Base-by-base conservation (phyloP, 2,329 filamentous ascomycete species). In the Graphiopsis chlorocephala region DNA sequence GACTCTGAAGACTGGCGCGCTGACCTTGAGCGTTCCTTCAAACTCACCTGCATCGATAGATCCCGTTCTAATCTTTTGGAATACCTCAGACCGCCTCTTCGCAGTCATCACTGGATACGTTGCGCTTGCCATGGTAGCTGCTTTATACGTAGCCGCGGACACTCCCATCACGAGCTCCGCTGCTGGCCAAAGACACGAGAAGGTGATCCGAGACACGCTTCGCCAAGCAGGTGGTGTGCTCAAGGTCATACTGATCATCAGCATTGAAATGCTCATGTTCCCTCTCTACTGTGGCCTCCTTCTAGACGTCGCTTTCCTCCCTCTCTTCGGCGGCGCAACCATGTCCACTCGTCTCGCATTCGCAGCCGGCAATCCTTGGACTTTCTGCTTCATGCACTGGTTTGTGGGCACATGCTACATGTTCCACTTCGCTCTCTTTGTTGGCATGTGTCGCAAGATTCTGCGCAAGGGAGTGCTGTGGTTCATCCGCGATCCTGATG, bases 341-440 rank as follows among this genome's bases (percentile, higher is more conserved):
- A 78, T 97, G 60, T 84, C 85, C 68, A 92, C 91, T 8, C 87
- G 95, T 25, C 80, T 96, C 60, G 81, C 87, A 4, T 99, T 97
- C 73, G 92, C 92, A 1, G 81, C 86, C 63, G 84, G 87, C 66
- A 92, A 90, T 66, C 95, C 95, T 0, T 85, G 94, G 69, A 97
- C 93, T 0, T 97, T 94, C 15, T 87, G 96, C 15, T 99, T 99
- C 76, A 90, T 98, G 61, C 95, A 99, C 77, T 99, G 95, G 95
- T 99, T 99, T 74, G 90, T 97, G 64, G 95, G 95, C 57, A 99
- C 95, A 3, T 96, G 93, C 68, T 99, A 99, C 78, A 99, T 99
- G 96, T 99, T 99, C 80, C 95, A 99, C 76, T 99, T 99, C 76
- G 95, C 95, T 5, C 85, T 99, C 3, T 99, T 99, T 75, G 95